phyloP scores from a whole-genome alignment of 768 basidiomycete genomes.

The Agaricus subrufescens region DNA sequence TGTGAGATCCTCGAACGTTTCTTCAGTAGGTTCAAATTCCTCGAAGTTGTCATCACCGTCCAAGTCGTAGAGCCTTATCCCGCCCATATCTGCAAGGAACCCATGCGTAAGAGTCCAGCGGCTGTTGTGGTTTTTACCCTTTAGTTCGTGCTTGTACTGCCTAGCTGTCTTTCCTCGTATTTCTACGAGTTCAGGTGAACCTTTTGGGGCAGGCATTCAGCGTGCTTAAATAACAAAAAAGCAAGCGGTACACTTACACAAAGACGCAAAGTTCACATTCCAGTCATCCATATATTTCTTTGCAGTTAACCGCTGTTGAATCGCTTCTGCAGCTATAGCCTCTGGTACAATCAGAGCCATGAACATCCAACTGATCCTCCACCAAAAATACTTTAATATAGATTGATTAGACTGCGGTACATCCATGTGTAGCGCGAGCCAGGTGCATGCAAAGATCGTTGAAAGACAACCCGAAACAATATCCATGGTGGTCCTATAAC shows the following conservation, averaged over 20 bases:
- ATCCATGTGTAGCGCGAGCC: slow-evolving; percentile 19
- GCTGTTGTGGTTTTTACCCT: background rate
- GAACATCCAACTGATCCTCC: slow-evolving; percentile 4
- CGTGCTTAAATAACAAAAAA: background rate
- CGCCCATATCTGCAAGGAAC: slow-evolving; percentile 12
- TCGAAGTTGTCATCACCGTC: background rate
- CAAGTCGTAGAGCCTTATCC: background rate
- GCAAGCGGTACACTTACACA: background rate
- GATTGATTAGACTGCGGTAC: slow-evolving; percentile 7
- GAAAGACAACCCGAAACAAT: slow-evolving; percentile 16
- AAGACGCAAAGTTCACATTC: background rate
- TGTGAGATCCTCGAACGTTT: background rate
- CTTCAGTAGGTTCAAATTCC: background rate
- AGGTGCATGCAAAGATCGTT: slow-evolving; percentile 17
- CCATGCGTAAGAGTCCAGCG: slow-evolving; percentile 12
- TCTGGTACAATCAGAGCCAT: slow-evolving; percentile 11
- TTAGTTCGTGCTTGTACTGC: background rate
- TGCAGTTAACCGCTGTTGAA: slow-evolving; percentile 7
- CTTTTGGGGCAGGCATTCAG: background rate
- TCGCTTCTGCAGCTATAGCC: slow-evolving; percentile 1
- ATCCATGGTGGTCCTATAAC: slow-evolving; percentile 4
- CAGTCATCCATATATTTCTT: background rate
- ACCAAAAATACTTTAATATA: background rate
- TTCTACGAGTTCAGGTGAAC: background rate
- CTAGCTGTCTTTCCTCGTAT: background rate